A percentile compares a stretch with the other conserved stretches of the same genome.
Conservation (phyloP, 192 early-diverging fungal species). For the Rhizophlyctis rosea region DNA sequence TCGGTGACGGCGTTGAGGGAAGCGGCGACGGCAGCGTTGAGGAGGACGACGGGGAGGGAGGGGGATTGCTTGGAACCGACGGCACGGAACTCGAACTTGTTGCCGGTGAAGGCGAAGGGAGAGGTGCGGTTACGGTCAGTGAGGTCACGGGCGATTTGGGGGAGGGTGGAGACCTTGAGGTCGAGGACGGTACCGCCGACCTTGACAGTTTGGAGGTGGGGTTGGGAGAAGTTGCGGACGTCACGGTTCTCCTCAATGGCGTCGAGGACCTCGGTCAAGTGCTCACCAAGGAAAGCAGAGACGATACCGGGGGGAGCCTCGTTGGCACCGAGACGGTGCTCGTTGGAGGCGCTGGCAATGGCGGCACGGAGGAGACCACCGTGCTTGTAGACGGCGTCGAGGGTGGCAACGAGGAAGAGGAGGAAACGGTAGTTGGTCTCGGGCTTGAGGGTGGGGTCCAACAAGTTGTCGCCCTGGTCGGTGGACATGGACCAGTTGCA, state of each 20-base stretch:
- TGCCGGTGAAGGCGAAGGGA: constrained; percentile 98
- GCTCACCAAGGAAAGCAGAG: constrained; percentile 96
- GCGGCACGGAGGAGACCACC: constrained; percentile 85
- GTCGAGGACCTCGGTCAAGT: constrained; percentile 92
- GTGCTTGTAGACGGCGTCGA: constrained; percentile 90
- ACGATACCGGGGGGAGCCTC: constrained; percentile 98
- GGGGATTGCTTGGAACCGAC: constrained; percentile 98
- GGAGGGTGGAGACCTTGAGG: constrained; percentile 90
- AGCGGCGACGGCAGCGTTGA: constrained; percentile 89
- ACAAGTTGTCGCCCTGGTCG: constrained; percentile 92
- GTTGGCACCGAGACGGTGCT: constrained; percentile 96
- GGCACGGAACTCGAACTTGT: constrained; percentile 99
- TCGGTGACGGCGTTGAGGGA: constrained; percentile 72
- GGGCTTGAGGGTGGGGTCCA: constrained; percentile 92
- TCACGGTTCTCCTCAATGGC: constrained; percentile 86
- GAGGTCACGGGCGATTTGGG: constrained; percentile 89
- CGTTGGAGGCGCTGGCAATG: constrained; percentile 93
- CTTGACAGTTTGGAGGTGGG: constrained; percentile 87
- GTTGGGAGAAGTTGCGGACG: constrained; percentile 81
- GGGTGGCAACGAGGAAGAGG: constrained; percentile 86
- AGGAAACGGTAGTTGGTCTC: constrained; percentile 99
- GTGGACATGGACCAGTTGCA: constrained; percentile 98
- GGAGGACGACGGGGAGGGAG: constrained; percentile 90
- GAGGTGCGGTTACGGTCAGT: constrained; percentile 99
- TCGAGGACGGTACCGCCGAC: constrained; percentile 94